Evolutionary conservation across 31 red algal genomes (phyloP).

Genomic region (Odonthalia washingtoniensis): DNA sequence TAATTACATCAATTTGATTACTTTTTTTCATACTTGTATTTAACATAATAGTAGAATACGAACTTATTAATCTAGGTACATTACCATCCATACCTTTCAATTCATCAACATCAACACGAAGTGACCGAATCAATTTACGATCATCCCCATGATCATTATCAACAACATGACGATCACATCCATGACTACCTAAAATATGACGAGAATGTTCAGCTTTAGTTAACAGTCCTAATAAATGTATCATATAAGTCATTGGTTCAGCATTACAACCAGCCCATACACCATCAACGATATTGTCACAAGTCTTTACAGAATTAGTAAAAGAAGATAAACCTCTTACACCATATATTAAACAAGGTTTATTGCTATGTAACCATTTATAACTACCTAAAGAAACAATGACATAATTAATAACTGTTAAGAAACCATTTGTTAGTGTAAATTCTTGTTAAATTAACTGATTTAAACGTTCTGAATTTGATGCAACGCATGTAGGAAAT

Average conservation of each 20-base stretch:
- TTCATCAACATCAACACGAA: constrained; percentile 55
- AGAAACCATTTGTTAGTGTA: constrained; percentile 62
- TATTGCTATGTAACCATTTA: constrained; percentile 71
- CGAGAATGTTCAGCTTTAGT: constrained; percentile 46
- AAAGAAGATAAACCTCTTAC: constrained; percentile 76
- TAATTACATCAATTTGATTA: too few species aligned
- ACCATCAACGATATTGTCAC: constrained; percentile 75
- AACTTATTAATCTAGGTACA: too few species aligned
- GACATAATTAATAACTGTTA: constrained; percentile 70
- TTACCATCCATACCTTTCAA: constrained; percentile 50
- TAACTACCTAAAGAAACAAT: constrained; percentile 73
- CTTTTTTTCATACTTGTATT: too few species aligned
- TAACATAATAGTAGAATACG: too few species aligned
- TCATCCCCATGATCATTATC: constrained; percentile 41
- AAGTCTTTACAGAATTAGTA: constrained; percentile 70
- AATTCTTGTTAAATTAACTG: constrained; percentile 61
- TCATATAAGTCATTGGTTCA: constrained; percentile 89
- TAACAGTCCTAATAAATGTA: constrained; percentile 65
- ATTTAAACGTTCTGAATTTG: constrained; percentile 67
- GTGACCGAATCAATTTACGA: constrained; percentile 56
- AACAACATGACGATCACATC: constrained; percentile 36
- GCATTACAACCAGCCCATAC: constrained; percentile 81
- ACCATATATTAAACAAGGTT: constrained; percentile 88
- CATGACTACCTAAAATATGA: constrained; percentile 38
- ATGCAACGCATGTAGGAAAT: too few species aligned